A percentile compares a stretch with the other conserved stretches of the same genome.
Conservation (phyloP, 306 rosid genomes). For the Vicia faba region DNA sequence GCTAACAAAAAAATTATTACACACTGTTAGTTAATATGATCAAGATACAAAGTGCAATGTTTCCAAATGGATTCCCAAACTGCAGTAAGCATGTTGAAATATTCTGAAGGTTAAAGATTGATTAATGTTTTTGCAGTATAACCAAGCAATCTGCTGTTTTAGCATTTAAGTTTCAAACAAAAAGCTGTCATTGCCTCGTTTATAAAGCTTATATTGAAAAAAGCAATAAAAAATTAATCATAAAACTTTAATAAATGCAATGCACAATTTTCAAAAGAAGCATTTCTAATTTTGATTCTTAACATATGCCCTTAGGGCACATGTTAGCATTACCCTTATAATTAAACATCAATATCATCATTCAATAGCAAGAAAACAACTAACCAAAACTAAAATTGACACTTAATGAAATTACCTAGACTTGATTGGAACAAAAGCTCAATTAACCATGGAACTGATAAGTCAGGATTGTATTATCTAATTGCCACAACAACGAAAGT, state of each 20-base stretch:
- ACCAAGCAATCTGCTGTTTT: neutral
- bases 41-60: neutral
- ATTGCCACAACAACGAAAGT: neutral
- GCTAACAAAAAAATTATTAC: too few relatives aligned
- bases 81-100: conserved; percentile 1
- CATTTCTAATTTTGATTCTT: too few relatives aligned
- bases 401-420: neutral
- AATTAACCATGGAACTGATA: neutral
- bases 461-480: neutral
- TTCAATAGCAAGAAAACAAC: neutral
- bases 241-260: too few relatives aligned
- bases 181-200: neutral
- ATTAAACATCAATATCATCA: neutral
- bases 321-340: too few relatives aligned
- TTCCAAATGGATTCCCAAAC: too few relatives aligned
- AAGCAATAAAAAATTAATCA: too few relatives aligned
- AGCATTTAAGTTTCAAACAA: neutral
- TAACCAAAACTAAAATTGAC: neutral
- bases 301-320: too few relatives aligned
- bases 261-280: too few relatives aligned
- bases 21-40: neutral
- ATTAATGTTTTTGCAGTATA: neutral
- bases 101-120: neutral
- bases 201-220: too few relatives aligned
- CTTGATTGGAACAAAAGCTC: neutral